Base-by-base conservation (phyloP, 495 filamentous ascomycete species). In the Hypoxylon crocopeplum region DNA sequence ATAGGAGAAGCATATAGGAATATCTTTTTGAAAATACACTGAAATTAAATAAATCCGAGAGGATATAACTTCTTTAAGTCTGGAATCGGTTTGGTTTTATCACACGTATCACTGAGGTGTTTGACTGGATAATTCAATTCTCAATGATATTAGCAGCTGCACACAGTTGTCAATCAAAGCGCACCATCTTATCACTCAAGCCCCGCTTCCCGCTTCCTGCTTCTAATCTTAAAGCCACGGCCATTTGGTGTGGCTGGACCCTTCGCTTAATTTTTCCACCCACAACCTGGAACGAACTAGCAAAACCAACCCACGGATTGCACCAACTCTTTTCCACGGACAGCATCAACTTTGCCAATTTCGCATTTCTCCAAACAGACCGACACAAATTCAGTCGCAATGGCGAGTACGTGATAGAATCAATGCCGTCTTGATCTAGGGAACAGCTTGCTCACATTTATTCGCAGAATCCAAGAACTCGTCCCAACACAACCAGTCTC, bases 401-500 rank as follows among this genome's bases (percentile, higher is more conserved):
- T 80, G 77, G 77, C 77, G 71, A 80, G 77, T 80, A 76, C 45
- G 77, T 78, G 39, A 47, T 47, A 29, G 4, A 2, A 16, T 19
- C 32, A 20, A 40, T 12, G 27, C 15, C 15, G 5, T 22, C 6
- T 32, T 39, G 5, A 4, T 22, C 20, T 13, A 10, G 36, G 21
- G 49, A 29, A 37, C 16, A 50, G 8, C 0, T 21, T 29, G 11
- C 37, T 34, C 12, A 49, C 29, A 25, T 52, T 53, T 55, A 33
- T 46, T 53, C 36, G 30, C 73, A 95, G 91, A 97, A 86, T 97
- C 93, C 57, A 97, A 97, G 90, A 97, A 97, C 86, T 93, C 91
- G 78, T 97, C 93, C 64, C 93, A 97, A 86, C 93, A 96, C 83
- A 97, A 98, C 80, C 88, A 90, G 84, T 85, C 81, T 75, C 89